Evolutionary conservation across 441 rosid species (phyloP), one percentile per base, ranked within the genome.

Genomic region (Melastoma candidum): DNA sequence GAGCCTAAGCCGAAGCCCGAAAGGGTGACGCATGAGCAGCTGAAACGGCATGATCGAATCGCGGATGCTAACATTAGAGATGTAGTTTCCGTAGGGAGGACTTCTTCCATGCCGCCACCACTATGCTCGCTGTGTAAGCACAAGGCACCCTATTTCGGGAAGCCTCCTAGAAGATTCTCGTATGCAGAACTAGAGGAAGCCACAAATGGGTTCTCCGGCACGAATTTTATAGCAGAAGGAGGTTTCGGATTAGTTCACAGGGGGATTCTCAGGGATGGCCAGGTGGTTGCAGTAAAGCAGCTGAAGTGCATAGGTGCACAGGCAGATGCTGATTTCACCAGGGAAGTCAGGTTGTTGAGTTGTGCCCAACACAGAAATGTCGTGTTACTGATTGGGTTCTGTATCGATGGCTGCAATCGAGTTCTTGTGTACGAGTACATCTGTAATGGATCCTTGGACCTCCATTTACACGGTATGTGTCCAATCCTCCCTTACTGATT

Each of bases 321-420:
- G 63, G 82, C 76, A 39, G 82, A 81, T 74, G 71, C 74, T 48
- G 87, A 81, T 68, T 84, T 84, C 72, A 74, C 76, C 60, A 68
- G 85, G 71, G 92, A 84, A 65, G 85, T 84, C 10, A 69, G 73
- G 62, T 71, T 84, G 39, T 72, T 84, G 74, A 84, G 85, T 71
- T 84, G 85, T 22, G 92, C 87, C 0, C 92, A 79, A 44, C 92
- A 84, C 62, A 77, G 80, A 65, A 84, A 81, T 66, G 85, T 84
- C 39, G 85, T 81, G 39, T 56, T 81, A 77, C 61, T 84, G 26
- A 79, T 74, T 17, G 92, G 92, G 6, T 81, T 73, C 69, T 84
- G 82, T 48, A 63, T 72, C 49, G 87, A 79, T 58, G 66, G 65
- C 47, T 69, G 70, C 61, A 72, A 68, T 58, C 74, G 82, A 74